Evolutionary conservation across 1,139 yeast species (phyloP), one percentile per base, ranked within the genome.

Genomic region (Saccharomycopsis crataegensis): DNA sequence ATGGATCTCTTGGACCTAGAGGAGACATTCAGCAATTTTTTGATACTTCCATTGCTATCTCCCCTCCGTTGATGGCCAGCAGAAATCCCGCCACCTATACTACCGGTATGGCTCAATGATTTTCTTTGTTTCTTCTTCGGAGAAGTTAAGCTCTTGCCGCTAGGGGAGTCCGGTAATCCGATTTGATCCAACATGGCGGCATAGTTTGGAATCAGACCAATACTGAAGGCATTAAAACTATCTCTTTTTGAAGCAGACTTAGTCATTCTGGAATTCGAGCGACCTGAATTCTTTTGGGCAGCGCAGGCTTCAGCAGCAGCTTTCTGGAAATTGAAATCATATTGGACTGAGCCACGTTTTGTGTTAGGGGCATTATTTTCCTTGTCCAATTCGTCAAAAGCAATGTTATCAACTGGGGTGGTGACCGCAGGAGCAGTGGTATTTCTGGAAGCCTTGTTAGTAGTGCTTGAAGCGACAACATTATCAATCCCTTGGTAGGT

Each of bases 91-190:
- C 12, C 12, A 42, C 16, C 44, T 12, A 12, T 42, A 16, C 44
- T 22, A 42, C 44, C 16, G 31, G 12, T 42, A 22, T 9, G 12
- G 16, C 28, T 16, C 36, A 51, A 42, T 2, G 51, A 41, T 37
- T 55, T 55, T 32, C 57, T 41, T 41, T 56, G 54, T 40, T 56
- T 56, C 48, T 56, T 56, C 36, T 54, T 54, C 8, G 58, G 58
- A 12, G 53, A 48, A 7, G 54, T 49, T 12, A 54, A 33, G 12
- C 52, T 50, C 12, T 31, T 38, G 8, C 46, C 36, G 4, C 51
- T 48, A 5, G 32, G 34, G 5, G 48, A 38, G 4, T 12, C 12
- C 14, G 43, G 31, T 8, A 54, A 16, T 11, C 48, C 48, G 14
- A 51, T 48, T 14, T 48, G 49, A 36, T 51, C 57, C 11, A 53